phyloP scores from a whole-genome alignment of 2,329 filamentous ascomycete species.

The Microascus cirrosus region DNA sequence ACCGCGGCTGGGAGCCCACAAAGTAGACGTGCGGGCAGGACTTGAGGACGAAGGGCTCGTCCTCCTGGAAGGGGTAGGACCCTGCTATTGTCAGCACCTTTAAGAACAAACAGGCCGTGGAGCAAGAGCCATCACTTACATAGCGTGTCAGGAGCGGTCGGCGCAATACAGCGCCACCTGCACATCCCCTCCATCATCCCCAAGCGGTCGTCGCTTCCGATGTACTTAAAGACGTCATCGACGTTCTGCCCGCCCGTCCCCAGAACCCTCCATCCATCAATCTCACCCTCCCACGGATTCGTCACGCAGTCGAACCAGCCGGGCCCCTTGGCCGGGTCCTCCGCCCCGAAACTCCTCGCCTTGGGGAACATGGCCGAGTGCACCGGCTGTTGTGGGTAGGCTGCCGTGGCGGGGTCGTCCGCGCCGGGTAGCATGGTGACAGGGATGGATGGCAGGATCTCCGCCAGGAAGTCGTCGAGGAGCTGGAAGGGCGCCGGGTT shows the following conservation, averaged over 20 bases:
- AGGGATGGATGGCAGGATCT: conserved; percentile 74
- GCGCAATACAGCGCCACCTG: conserved; percentile 81
- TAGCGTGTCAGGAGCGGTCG: conserved; percentile 89
- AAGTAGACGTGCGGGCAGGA: conserved; percentile 86
- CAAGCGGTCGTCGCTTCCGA: conserved; percentile 64
- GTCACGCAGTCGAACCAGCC: conserved; percentile 84
- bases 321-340: conserved; percentile 28
- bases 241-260: conserved; percentile 88
- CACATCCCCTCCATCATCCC: conserved; percentile 93
- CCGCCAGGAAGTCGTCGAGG: conserved; percentile 71
- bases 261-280: conserved; percentile 82
- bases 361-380: conserved; percentile 85
- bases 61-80: conserved; percentile 92
- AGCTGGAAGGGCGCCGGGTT: conserved; percentile 76
- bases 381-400: conserved; percentile 85
- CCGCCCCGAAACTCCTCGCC: conserved; percentile 54
- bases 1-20: conserved; percentile 72
- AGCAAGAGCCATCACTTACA: conserved; percentile 45
- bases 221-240: conserved; percentile 87
- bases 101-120: background rate
- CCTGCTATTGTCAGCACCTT: conserved; percentile 34
- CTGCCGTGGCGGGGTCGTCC: conserved; percentile 77
- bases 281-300: conserved; percentile 84
- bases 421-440: conserved; percentile 80
- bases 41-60: conserved; percentile 81